Evolutionary conservation across 257 asterid species (phyloP), one percentile per base, ranked within the genome.

Genomic region (Misopates orontium): DNA sequence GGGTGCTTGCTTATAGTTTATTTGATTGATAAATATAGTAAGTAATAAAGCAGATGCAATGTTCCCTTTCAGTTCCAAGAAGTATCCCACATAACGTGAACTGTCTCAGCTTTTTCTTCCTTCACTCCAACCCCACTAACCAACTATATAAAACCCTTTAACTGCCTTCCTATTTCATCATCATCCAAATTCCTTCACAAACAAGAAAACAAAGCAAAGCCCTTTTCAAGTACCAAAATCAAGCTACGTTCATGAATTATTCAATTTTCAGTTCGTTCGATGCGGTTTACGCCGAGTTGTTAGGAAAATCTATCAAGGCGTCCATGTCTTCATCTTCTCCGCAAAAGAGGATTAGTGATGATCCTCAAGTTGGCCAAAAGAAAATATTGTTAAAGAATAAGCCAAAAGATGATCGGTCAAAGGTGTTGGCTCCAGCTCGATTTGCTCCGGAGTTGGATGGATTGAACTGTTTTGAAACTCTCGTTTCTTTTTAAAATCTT

Each of bases 211-310:
- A 55, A 58, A 17, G 1, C 8, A 36, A 36, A 36, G 8, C 42
- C 36, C 36, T 28, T 28, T 28, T 28, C 42, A 36, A 36, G 10
- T 36, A 36, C 42, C 1, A 8, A 45, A 19, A 20, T 11, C 13
- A 20, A 45, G 13, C 18, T 1, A 15, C 24, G 32, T 52, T 53
- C 41, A 70, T 64, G 76, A 71, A 71, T 25, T 64, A 73, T 49
- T 74, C 83, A 2, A 60, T 71, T 21, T 74, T 80, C 77, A 80
- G 83, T 63, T 69, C 80, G 1, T 80, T 80, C 56, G 85, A 80
- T 7, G 85, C 77, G 10, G 70, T 71, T 21, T 74, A 51, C 18
- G 80, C 79, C 4, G 83, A 80, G 70, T 44, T 77, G 61, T n/a
- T 75, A 39, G 83, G 83, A 0, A 73, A 54, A 60, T 64, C 56